Conservation (phyloP, 2,329 filamentous ascomycete genomes). For the Fonsecaea pedrosoi region DNA sequence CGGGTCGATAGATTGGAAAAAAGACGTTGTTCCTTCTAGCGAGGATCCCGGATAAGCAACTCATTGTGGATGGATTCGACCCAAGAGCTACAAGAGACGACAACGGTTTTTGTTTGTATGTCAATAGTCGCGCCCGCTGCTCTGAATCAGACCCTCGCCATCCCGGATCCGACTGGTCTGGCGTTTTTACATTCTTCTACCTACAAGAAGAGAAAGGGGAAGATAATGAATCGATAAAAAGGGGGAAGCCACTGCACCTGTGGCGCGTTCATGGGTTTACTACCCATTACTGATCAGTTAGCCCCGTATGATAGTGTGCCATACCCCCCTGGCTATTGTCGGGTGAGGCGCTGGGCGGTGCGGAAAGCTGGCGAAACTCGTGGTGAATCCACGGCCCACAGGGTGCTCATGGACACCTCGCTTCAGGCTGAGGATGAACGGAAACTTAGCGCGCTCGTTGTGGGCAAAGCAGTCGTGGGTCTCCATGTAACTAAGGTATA, state of each 20-base stretch:
- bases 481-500: neutral
- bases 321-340: constrained; percentile 9
- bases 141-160: neutral
- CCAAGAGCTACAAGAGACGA: neutral
- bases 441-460: constrained; percentile 6
- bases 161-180: neutral
- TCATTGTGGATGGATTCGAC: too few species aligned
- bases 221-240: constrained; percentile 12
- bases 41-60: neutral
- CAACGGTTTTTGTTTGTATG: neutral
- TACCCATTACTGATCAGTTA: constrained; percentile 5
- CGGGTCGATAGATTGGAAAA: constrained; percentile 1
- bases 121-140: neutral
- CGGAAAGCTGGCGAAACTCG: constrained; percentile 6
- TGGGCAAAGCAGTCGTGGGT: neutral
- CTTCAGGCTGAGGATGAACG: constrained; percentile 12
- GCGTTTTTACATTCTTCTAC: neutral
- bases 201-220: neutral
- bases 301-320: constrained; percentile 2
- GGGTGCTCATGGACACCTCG: neutral
- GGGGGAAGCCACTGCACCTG: neutral
- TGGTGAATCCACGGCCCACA: constrained; percentile 11
- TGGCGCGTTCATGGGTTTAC: constrained; percentile 3
- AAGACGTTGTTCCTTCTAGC: too few species aligned
- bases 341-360: constrained; percentile 12